Conservation (phyloP, 305 asterid species). For the Fraxinus floribunda region DNA sequence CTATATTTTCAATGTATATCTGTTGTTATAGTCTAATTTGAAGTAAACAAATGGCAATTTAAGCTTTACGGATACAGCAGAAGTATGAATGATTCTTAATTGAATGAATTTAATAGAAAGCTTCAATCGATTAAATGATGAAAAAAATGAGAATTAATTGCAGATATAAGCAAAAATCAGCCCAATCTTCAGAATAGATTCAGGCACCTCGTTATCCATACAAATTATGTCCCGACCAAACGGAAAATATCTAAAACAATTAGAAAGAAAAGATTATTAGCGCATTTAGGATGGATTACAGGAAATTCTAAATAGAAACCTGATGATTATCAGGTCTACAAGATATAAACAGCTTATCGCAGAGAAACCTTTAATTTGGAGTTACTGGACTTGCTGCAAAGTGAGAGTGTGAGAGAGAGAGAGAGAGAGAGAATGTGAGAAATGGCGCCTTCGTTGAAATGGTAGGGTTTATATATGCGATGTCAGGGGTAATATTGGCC, state of each 20-base stretch:
- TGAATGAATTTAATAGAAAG: background rate
- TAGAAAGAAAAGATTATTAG: background rate
- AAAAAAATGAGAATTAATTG: conserved; percentile 5
- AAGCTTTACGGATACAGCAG: background rate
- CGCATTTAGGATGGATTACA: background rate
- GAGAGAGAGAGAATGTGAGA: background rate
- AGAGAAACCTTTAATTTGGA: conserved; percentile 24
- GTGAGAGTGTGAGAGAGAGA: background rate
- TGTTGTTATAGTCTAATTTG: background rate
- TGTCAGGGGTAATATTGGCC: background rate
- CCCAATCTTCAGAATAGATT: background rate
- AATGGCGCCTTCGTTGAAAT: conserved; percentile 21
- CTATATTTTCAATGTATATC: background rate
- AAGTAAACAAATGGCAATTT: background rate
- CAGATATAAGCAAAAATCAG: background rate
- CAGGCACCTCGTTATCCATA: conserved; percentile 10
- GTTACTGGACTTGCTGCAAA: background rate
- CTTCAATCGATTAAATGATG: background rate
- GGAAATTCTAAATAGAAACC: background rate
- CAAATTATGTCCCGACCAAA: background rate
- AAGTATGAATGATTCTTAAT: background rate
- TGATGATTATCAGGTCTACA: background rate
- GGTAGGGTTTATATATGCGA: conserved; percentile 22
- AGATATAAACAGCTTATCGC: conserved; percentile 7
- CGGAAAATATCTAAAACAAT: background rate